phyloP scores from a whole-genome alignment of 352 stramenopile species.

The Pythium sp. region DNA sequence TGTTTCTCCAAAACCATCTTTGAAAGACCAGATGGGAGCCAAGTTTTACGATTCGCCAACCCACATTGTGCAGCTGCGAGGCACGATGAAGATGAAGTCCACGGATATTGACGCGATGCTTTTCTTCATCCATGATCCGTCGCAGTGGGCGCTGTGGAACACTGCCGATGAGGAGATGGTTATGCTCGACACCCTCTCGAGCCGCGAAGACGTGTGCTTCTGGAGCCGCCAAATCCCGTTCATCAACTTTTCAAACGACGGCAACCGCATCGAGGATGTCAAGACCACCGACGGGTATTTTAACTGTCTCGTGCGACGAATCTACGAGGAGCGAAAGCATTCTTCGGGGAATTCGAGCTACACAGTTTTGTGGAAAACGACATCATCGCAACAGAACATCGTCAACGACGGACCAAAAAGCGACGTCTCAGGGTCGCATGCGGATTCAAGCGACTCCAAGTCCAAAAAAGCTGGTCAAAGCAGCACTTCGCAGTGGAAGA shows the following conservation, averaged over 20 bases:
- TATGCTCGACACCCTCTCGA: constrained; percentile 28
- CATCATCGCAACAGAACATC: constrained; percentile 24
- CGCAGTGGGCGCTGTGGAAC: constrained; percentile 20
- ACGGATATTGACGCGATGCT: constrained; percentile 20
- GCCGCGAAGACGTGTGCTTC: constrained; percentile 32
- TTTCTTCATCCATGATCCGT: constrained; percentile 24
- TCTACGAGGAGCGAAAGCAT: constrained; percentile 22
- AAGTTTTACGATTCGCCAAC: neutral
- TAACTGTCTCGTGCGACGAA: constrained; percentile 28
- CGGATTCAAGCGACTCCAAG: neutral
- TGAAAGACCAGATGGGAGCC: neutral
- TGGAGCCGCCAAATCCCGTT: constrained; percentile 37
- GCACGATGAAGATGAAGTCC: constrained; percentile 20
- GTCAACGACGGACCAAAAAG: neutral
- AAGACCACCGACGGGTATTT: constrained; percentile 24
- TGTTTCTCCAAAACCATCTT: constrained; percentile 8
- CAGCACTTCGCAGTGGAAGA: constrained; percentile 20
- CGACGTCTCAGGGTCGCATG: neutral
- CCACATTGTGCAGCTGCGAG: constrained; percentile 25
- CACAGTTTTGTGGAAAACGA: constrained; percentile 42
- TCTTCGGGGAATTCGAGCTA: constrained; percentile 10
- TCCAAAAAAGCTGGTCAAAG: neutral
- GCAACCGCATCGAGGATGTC: constrained; percentile 11
- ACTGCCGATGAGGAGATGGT: constrained; percentile 18
- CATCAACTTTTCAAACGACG: constrained; percentile 24